phyloP scores from a whole-genome alignment of 495 filamentous ascomycete genomes.

The Hypoxylon lienhwacheense region DNA sequence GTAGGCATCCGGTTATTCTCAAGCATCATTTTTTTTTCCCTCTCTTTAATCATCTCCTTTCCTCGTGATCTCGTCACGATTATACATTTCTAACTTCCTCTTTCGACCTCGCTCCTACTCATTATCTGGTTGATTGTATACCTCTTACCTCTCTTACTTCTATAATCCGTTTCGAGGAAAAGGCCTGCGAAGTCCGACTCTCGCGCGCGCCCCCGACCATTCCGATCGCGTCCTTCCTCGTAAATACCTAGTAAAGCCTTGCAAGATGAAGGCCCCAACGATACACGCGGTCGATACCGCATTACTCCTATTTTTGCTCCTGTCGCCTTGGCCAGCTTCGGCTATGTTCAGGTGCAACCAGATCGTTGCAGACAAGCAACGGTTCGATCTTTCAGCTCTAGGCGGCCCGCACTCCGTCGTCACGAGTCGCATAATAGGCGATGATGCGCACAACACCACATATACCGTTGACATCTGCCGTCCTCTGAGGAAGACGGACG shows the following conservation, averaged over 20 bases:
- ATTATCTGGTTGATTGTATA: too few species aligned
- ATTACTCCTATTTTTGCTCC: conserved; percentile 44
- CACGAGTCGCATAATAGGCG: conserved; percentile 52
- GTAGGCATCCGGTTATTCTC: background rate
- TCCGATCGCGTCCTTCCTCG: conserved; percentile 26
- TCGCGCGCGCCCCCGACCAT: conserved; percentile 2
- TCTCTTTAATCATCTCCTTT: too few species aligned
- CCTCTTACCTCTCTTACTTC: too few species aligned
- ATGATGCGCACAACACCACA: conserved; percentile 65
- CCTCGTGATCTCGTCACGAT: too few species aligned
- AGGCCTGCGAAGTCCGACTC: background rate
- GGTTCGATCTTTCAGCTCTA: conserved; percentile 67
- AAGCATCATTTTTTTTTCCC: background rate
- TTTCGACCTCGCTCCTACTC: too few species aligned
- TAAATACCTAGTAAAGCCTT: too few species aligned
- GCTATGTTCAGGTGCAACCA: conserved; percentile 64
- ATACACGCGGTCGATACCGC: conserved; percentile 37
- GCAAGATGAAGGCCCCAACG: conserved; percentile 33
- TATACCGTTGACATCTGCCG: conserved; percentile 88
- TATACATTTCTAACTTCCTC: too few species aligned
- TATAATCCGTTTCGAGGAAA: too few species aligned
- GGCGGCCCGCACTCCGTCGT: conserved; percentile 76
- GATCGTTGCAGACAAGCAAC: conserved; percentile 57
- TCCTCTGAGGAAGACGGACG: conserved; percentile 58
- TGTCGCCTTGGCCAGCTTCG: conserved; percentile 53